A percentile compares a stretch with the other conserved stretches of the same genome.
Evolutionary conservation across 2,329 filamentous ascomycete species (phyloP).

Genomic region (Clarireedia hainanense): DNA sequence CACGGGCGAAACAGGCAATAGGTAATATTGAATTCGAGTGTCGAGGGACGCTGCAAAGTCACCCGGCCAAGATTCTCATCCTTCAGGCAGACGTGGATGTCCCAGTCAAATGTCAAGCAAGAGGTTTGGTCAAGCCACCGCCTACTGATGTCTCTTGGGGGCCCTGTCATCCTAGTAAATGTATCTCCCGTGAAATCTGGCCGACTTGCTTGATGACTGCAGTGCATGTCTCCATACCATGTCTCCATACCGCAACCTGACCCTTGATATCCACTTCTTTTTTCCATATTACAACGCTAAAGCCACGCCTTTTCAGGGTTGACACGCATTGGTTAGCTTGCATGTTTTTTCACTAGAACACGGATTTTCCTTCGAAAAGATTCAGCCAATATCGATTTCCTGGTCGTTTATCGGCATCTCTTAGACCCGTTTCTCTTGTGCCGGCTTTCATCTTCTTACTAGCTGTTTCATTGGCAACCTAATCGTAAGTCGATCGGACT

Average conservation of each 20-base stretch:
- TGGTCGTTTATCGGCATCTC: background rate
- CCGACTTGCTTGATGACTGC: background rate
- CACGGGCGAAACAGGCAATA: too few relatives aligned
- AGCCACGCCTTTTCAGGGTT: constrained; percentile 6
- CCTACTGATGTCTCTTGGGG: background rate
- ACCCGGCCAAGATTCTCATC: background rate
- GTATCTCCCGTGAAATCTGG: constrained; percentile 6
- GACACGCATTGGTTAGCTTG: constrained; percentile 1
- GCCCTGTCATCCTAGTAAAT: background rate
- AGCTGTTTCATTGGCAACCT: background rate
- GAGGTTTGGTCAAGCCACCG: background rate
- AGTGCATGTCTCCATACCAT: background rate
- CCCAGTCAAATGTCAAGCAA: background rate
- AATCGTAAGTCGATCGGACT: background rate
- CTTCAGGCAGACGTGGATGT: constrained; percentile 4
- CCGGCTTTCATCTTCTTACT: background rate
- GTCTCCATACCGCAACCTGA: background rate
- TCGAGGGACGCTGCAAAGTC: background rate
- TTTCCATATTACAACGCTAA: background rate
- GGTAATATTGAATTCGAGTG: too few relatives aligned
- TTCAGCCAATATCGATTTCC: background rate
- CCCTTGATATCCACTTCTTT: background rate
- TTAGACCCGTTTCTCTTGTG: background rate
- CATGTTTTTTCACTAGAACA: constrained; percentile 6
- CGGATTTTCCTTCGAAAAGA: constrained; percentile 1